Evolutionary conservation across 75 land plant genomes (phyloP).

Genomic region (Ceratopteris richardii): DNA sequence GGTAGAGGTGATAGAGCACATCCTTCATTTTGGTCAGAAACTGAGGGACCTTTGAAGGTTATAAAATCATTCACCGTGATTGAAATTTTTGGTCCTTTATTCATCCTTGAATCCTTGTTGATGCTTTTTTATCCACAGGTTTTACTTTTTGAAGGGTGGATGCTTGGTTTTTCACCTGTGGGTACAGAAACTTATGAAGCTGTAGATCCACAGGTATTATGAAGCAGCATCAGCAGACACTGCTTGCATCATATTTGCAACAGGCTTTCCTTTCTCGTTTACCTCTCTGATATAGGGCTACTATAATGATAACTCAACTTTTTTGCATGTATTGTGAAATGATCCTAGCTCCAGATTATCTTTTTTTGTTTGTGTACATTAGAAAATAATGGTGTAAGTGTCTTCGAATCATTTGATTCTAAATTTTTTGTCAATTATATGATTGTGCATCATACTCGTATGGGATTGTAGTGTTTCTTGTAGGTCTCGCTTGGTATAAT

Average conservation of each 20-base stretch:
- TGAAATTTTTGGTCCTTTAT: no score
- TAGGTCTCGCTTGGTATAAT: no score
- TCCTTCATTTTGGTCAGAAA: constrained; percentile 83
- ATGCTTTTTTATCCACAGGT: constrained; percentile 47
- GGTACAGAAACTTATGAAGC: constrained; percentile 46
- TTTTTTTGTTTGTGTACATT: no score
- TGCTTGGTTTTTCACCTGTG: constrained; percentile 93
- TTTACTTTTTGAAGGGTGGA: constrained; percentile 92
- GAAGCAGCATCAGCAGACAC: not conserved
- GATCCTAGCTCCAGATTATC: no score
- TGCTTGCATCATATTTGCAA: not conserved
- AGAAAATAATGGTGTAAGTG: no score
- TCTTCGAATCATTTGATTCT: no score
- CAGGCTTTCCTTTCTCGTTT: not conserved
- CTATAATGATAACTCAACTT: no score
- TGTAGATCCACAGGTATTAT: constrained; percentile 87
- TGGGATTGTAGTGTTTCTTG: no score
- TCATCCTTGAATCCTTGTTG: no score
- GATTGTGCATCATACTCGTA: no score
- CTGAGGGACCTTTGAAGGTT: constrained; percentile 86
- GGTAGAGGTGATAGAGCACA: constrained; percentile 90
- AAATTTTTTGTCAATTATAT: no score
- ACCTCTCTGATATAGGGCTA: not conserved
- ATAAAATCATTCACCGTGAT: not conserved
- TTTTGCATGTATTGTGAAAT: no score